phyloP scores from a whole-genome alignment of 768 basidiomycete genomes.

The Rubroboletus satanas region DNA sequence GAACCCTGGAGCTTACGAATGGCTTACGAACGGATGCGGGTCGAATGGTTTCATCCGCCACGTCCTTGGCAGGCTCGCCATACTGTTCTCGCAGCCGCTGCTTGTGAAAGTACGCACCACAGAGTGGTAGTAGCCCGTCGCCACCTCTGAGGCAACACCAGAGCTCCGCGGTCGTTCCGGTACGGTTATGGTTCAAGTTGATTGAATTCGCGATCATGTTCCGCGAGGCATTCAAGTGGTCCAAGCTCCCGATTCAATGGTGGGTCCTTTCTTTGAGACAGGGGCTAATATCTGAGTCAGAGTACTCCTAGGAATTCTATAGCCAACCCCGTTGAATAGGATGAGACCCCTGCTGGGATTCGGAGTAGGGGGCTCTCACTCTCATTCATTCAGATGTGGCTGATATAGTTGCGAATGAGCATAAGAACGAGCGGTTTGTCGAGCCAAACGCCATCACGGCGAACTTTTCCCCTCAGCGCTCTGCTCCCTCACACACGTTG shows the following conservation, averaged over 20 bases:
- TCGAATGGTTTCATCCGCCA: neutral
- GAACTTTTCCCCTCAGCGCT: neutral
- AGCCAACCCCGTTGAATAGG: neutral
- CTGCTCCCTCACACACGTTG: too few species aligned
- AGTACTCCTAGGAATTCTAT: neutral
- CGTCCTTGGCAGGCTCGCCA: too few species aligned
- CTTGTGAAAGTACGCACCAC: neutral
- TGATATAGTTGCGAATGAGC: conserved; percentile 5
- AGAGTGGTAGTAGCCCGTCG: neutral
- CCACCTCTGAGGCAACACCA: too few species aligned
- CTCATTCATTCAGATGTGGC: conserved; percentile 2
- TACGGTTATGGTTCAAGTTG: neutral
- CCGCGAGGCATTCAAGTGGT: neutral
- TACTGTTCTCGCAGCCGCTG: neutral
- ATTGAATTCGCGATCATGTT: conserved; percentile 2
- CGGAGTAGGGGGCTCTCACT: neutral
- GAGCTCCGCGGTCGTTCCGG: neutral
- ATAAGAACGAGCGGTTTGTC: conserved; percentile 4
- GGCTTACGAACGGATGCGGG: neutral
- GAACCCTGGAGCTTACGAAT: neutral
- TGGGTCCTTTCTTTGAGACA: neutral
- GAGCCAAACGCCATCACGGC: too few species aligned
- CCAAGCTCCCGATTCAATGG: neutral
- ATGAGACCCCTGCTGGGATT: neutral
- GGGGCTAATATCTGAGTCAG: conserved; percentile 1